A percentile compares a stretch with the other conserved stretches of the same genome.
Evolutionary conservation across 805 yeast species (phyloP).

Genomic region (Groenewaldozyma tartarivorans): DNA sequence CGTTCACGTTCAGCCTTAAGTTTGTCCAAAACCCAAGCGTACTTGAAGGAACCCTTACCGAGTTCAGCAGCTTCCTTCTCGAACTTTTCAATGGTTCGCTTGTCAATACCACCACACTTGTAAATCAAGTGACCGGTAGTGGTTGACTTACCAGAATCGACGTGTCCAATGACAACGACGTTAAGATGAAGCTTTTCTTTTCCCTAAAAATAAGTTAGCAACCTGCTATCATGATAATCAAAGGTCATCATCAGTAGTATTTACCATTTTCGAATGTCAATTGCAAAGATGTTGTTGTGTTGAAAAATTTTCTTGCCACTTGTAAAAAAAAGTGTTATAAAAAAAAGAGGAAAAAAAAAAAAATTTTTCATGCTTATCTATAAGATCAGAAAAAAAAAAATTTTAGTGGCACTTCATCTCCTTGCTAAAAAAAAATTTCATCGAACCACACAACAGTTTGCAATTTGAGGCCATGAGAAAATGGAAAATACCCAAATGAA

Average conservation of each 20-base stretch:
- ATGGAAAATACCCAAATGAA: too few relatives aligned
- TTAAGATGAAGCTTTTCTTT: slow-evolving; percentile 96
- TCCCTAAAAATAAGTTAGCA: slow-evolving; percentile 43
- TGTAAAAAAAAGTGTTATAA: background rate
- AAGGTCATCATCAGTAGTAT: background rate
- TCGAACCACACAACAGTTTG: too few relatives aligned
- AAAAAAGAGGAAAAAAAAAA: too few relatives aligned
- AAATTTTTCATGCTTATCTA: too few relatives aligned
- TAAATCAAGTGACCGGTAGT: slow-evolving; percentile 98
- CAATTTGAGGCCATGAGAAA: too few relatives aligned
- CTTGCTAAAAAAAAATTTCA: too few relatives aligned
- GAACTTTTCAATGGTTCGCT: slow-evolving; percentile 97
- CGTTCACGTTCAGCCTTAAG: slow-evolving; percentile 91
- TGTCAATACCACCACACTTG: slow-evolving; percentile 98
- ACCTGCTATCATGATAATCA: background rate
- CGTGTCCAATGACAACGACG: slow-evolving; percentile 99
- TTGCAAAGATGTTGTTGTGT: background rate
- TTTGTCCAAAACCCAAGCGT: slow-evolving; percentile 96
- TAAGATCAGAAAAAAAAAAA: too few relatives aligned
- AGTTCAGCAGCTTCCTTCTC: slow-evolving; percentile 97
- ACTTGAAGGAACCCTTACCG: slow-evolving; percentile 95
- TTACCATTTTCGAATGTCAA: background rate
- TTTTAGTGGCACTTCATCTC: too few relatives aligned
- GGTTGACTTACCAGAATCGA: slow-evolving; percentile 98
- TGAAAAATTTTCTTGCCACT: background rate